Evolutionary conservation across 371 early-diverging fungal species (phyloP).

Genomic region (Choanephora cucurbitarum): DNA sequence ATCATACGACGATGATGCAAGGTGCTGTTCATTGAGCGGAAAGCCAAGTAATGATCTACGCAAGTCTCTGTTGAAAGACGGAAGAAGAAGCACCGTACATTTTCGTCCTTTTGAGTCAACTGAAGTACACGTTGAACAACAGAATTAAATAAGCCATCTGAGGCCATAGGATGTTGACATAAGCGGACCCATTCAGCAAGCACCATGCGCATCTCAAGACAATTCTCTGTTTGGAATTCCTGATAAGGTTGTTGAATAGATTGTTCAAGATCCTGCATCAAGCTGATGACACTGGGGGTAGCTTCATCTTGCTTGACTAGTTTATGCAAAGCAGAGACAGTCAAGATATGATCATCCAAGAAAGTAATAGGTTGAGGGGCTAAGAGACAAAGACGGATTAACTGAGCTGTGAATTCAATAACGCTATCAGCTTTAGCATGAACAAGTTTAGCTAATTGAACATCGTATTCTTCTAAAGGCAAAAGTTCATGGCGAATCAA

Average conservation of each 20-base stretch:
- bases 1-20: constrained; percentile 55
- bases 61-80: constrained; percentile 83
- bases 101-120: constrained; percentile 60
- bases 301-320: constrained; percentile 64
- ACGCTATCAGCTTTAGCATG: constrained; percentile 69
- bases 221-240: constrained; percentile 41
- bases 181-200: constrained; percentile 91
- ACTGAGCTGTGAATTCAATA: constrained; percentile 71
- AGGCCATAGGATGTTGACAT: constrained; percentile 78
- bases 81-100: constrained; percentile 81
- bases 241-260: constrained; percentile 33
- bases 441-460: constrained; percentile 82
- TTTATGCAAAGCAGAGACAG: constrained; percentile 64
- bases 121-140: constrained; percentile 62
- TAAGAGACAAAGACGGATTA: constrained; percentile 71
- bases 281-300: constrained; percentile 41
- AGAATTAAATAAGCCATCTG: constrained; percentile 61
- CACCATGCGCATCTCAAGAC: constrained; percentile 67
- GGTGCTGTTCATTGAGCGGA: constrained; percentile 35
- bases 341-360: constrained; percentile 74
- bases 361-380: constrained; percentile 59
- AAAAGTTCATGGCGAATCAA: constrained; percentile 81
- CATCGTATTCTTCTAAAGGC: constrained; percentile 78
- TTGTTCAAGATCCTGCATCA: constrained; percentile 27
- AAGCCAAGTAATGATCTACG: constrained; percentile 68